Conservation (phyloP, 345 rosid genomes). For the Citrus inodora region DNA sequence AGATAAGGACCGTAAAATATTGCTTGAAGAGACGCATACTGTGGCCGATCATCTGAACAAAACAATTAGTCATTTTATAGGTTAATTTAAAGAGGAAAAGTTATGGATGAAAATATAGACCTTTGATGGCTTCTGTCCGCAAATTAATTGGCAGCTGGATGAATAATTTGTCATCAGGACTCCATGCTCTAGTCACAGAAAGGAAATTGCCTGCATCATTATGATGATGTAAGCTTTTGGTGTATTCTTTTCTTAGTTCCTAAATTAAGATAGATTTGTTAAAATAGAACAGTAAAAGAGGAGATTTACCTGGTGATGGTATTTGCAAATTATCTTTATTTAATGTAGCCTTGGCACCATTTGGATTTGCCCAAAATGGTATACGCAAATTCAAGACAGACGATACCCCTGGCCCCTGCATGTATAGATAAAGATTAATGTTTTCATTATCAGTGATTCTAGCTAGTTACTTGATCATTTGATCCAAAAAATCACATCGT, state of each 20-base stretch:
- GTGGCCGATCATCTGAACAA: slow-evolving; percentile 35
- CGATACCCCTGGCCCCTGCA: slow-evolving; percentile 26
- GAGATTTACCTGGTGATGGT: slow-evolving; percentile 36
- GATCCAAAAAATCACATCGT: too few species aligned
- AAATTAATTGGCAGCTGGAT: slow-evolving; percentile 57
- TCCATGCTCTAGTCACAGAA: slow-evolving; percentile 52
- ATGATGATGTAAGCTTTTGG: background rate
- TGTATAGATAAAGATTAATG: too few species aligned
- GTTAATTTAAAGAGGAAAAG: too few species aligned
- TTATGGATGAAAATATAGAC: slow-evolving; percentile 26
- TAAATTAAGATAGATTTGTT: too few species aligned
- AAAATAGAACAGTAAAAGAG: too few species aligned
- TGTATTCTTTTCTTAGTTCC: too few species aligned
- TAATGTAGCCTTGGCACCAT: slow-evolving; percentile 35
- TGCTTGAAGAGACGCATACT: slow-evolving; percentile 41
- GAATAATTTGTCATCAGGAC: slow-evolving; percentile 45
- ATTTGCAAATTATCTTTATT: slow-evolving; percentile 25
- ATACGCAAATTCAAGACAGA: slow-evolving; percentile 41
- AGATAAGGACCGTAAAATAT: slow-evolving; percentile 49
- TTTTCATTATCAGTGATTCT: too few species aligned
- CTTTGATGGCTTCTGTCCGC: slow-evolving; percentile 72
- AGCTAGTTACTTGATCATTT: too few species aligned
- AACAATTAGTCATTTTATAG: background rate
- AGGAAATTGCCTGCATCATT: slow-evolving; percentile 59
- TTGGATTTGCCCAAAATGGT: slow-evolving; percentile 39